Evolutionary conservation across 1,139 yeast genomes (phyloP).

Genomic region (Suhomyces yuchorum): DNA sequence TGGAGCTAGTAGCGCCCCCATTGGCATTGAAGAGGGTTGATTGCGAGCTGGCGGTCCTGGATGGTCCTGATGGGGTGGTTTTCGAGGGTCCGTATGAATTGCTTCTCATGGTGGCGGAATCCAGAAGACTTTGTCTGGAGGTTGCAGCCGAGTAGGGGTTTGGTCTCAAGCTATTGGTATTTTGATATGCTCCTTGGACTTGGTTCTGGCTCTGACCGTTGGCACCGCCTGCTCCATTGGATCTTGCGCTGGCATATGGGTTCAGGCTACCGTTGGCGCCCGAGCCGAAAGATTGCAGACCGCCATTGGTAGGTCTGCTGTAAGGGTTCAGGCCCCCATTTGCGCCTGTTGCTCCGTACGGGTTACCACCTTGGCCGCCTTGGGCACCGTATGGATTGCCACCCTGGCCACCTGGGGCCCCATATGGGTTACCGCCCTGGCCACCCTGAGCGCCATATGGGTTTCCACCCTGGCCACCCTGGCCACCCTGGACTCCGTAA

Average conservation of each 20-base stretch:
- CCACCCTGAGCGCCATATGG: conserved; percentile 13
- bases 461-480: conserved; percentile 8
- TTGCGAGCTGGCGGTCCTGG: conserved; percentile 7
- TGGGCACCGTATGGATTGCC: conserved; percentile 15
- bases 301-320: background rate
- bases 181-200: background rate
- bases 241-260: background rate
- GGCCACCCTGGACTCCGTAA: no score
- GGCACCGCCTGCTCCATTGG: conserved; percentile 1
- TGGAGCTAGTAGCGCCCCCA: conserved; percentile 1
- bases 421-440: conserved; percentile 6
- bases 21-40: conserved; percentile 5
- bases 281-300: background rate
- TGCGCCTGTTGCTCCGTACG: conserved; percentile 12
- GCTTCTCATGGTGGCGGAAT: conserved; percentile 1
- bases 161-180: background rate
- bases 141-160: conserved; percentile 11
- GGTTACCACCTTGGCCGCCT: conserved; percentile 15
- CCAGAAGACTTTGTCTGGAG: conserved; percentile 1
- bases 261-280: background rate
- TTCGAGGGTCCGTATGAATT: conserved; percentile 1
- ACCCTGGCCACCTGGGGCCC: conserved; percentile 10
- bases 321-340: conserved; percentile 1
- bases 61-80: conserved; percentile 4
- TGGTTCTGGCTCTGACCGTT: conserved; percentile 7